A percentile compares a stretch with the other conserved stretches of the same genome.
Evolutionary conservation across 768 basidiomycete species (phyloP).

Genomic region (Clathrus columnatus): DNA sequence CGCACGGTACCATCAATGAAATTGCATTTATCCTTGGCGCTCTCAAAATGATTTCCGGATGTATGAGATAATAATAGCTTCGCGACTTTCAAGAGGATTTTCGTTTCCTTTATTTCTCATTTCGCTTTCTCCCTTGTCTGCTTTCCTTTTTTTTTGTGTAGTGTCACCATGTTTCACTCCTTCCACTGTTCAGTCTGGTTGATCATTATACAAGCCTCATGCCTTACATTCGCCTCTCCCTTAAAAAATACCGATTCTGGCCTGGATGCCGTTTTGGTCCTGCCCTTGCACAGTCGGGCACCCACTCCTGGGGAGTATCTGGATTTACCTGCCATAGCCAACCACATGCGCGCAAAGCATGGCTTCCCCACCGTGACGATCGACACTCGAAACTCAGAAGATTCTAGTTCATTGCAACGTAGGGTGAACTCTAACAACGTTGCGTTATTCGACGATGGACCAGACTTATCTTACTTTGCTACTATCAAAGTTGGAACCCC

Average conservation of each 20-base stretch:
- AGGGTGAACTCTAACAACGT: slow-evolving; percentile 31
- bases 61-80: no score
- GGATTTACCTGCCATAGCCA: slow-evolving; percentile 30
- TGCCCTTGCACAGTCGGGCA: slow-evolving; percentile 36
- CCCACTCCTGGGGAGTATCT: slow-evolving; percentile 18
- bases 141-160: neutral
- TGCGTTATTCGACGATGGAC: slow-evolving; percentile 43
- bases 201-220: neutral
- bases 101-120: neutral
- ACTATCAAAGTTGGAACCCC: slow-evolving; percentile 51
- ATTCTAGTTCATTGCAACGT: slow-evolving; percentile 17
- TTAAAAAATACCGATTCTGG: neutral
- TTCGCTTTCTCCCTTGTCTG: neutral
- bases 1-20: no score
- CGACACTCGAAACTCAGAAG: slow-evolving; percentile 6
- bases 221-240: neutral
- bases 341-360: slow-evolving; percentile 42
- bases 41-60: no score
- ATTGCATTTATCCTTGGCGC: no score
- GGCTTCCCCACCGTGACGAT: slow-evolving; percentile 18
- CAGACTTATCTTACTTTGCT: slow-evolving; percentile 53
- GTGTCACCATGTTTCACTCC: neutral
- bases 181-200: neutral
- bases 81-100: neutral
- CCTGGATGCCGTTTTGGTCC: slow-evolving; percentile 32